Percentiles rank a stretch among this genome's conserved stretches.
These are phyloP conservation scores for Yamadazyma trypodendri DNA, from an alignment of 1,139 yeast species.

Conservation along the genomic window DNA sequence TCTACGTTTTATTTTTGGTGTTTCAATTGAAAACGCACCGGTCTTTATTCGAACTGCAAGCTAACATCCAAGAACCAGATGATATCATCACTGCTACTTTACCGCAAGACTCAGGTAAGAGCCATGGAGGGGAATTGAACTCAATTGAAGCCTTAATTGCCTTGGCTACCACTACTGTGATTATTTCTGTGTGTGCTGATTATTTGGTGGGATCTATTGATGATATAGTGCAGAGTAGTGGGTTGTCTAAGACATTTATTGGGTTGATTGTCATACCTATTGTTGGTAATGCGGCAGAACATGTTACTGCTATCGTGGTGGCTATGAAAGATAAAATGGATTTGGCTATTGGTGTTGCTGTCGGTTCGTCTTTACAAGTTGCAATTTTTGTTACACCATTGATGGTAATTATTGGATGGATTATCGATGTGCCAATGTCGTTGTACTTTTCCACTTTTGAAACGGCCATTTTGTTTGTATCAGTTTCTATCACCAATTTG, in stretches of 20 bases:
- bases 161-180: slow-evolving; percentile 64
- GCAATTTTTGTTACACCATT: slow-evolving; percentile 94
- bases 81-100: slow-evolving; percentile 35
- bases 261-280: slow-evolving; percentile 93
- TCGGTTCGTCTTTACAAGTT: slow-evolving; percentile 95
- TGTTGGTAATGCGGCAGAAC: slow-evolving; percentile 98
- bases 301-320: slow-evolving; percentile 91
- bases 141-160: slow-evolving; percentile 43
- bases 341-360: slow-evolving; percentile 93
- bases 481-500: slow-evolving; percentile 85
- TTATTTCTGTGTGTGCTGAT: slow-evolving; percentile 91
- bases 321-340: slow-evolving; percentile 98
- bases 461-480: slow-evolving; percentile 83
- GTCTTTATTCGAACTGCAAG: slow-evolving; percentile 44
- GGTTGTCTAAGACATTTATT: slow-evolving; percentile 89
- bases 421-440: slow-evolving; percentile 86
- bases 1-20: slow-evolving; percentile 73
- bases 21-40: slow-evolving; percentile 91
- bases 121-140: slow-evolving; percentile 32
- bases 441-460: slow-evolving; percentile 90
- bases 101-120: slow-evolving; percentile 30
- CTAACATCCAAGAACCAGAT: slow-evolving; percentile 30
- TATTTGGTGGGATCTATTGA: slow-evolving; percentile 91
- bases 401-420: slow-evolving; percentile 92
- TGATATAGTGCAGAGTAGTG: slow-evolving; percentile 76